phyloP scores from a whole-genome alignment of 108 stramenopile species.

The Schizochytrium sp. region DNA sequence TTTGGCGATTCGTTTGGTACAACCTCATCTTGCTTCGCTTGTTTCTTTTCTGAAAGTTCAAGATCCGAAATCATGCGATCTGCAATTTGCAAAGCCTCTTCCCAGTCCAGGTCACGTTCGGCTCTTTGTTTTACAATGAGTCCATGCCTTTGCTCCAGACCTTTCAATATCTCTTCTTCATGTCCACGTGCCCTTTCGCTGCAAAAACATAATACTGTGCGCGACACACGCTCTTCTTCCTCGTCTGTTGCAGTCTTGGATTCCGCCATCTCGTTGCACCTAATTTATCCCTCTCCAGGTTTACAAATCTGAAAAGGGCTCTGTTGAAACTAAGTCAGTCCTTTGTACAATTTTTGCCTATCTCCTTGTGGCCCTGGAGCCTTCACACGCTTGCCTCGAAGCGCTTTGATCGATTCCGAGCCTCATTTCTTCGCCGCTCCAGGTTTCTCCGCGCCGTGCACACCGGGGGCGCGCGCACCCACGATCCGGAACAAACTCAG shows the following conservation, averaged over 20 bases:
- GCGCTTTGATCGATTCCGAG: too few species aligned
- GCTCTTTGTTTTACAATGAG: slow-evolving; percentile 5
- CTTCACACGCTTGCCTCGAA: too few species aligned
- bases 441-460: too few species aligned
- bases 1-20: background rate
- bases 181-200: background rate
- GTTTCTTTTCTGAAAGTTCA: background rate
- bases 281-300: too few species aligned
- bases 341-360: too few species aligned
- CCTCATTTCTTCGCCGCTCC: too few species aligned
- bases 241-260: background rate
- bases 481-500: too few species aligned
- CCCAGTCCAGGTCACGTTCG: background rate
- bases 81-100: slow-evolving; percentile 5
- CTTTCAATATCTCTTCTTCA: background rate
- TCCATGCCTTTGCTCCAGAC: background rate
- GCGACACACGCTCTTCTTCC: background rate
- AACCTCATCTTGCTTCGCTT: background rate
- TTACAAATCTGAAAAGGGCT: too few species aligned
- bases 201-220: slow-evolving; percentile 10
- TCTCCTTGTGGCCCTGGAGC: too few species aligned
- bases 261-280: too few species aligned
- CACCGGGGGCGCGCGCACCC: too few species aligned
- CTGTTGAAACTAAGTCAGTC: too few species aligned
- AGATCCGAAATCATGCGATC: background rate